Conservation (phyloP, 1,284 basidiomycete species). For the Flammula alnicola region DNA sequence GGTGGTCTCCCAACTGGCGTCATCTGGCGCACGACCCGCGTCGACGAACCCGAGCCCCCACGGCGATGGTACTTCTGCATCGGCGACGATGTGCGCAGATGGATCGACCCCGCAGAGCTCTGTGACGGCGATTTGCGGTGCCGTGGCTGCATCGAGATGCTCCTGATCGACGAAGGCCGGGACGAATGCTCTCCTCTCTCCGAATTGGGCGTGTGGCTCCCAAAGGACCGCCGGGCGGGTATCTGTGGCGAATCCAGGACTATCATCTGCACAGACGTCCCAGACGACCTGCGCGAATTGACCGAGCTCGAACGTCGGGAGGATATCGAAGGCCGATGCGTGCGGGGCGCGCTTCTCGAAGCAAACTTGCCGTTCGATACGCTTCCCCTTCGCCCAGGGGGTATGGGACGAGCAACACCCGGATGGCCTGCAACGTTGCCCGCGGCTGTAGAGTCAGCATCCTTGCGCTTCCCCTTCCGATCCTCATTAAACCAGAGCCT, state of each 20-base stretch:
- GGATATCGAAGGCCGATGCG: conserved; percentile 67
- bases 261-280: conserved; percentile 64
- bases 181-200: conserved; percentile 76
- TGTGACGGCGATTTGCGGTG: conserved; percentile 78
- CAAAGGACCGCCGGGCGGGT: conserved; percentile 65
- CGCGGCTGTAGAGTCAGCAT: too few relatives aligned
- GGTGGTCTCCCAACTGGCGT: conserved; percentile 45
- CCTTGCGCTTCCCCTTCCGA: conserved; percentile 75
- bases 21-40: conserved; percentile 72
- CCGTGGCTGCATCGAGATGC: conserved; percentile 60
- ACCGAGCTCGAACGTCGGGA: conserved; percentile 82
- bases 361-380: conserved; percentile 33
- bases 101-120: conserved; percentile 71
- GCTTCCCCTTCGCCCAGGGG: conserved; percentile 20
- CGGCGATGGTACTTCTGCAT: conserved; percentile 73
- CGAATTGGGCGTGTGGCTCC: conserved; percentile 78
- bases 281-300: conserved; percentile 76
- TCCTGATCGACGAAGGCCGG: conserved; percentile 74
- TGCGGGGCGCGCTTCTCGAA: conserved; percentile 47
- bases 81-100: conserved; percentile 67
- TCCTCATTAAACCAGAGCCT: conserved; percentile 84
- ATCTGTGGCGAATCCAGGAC: conserved; percentile 64
- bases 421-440: too few relatives aligned
- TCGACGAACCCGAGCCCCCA: conserved; percentile 75
- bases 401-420: too few relatives aligned